These are phyloP conservation scores for Trifolium fragiferum DNA, from an alignment of 306 rosid genomes.

Conservation along the genomic window DNA sequence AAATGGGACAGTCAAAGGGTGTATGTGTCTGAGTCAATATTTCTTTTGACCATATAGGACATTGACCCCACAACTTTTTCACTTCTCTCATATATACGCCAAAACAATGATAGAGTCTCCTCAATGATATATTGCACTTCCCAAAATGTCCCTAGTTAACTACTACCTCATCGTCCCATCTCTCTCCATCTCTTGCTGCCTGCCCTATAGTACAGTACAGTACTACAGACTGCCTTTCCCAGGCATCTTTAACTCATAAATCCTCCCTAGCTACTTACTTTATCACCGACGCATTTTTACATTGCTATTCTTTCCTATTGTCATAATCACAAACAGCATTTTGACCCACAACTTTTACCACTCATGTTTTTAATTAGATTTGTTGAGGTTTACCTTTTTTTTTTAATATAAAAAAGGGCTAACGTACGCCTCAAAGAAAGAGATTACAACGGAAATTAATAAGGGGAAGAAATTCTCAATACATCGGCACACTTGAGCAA, in stretches of 20 bases:
- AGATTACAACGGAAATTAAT: too few species aligned
- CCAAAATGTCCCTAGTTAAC: conserved; percentile 41
- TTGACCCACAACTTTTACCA: not conserved
- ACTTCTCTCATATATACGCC: conserved; percentile 31
- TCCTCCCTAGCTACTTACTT: conserved; percentile 35
- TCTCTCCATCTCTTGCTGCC: conserved; percentile 8
- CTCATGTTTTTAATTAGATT: too few species aligned
- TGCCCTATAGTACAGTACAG: conserved; percentile 26
- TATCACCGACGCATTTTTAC: conserved; percentile 39
- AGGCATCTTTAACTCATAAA: conserved; percentile 53
- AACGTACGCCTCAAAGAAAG: too few species aligned
- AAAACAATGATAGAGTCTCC: conserved; percentile 52
- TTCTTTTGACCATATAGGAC: conserved; percentile 57
- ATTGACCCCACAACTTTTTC: conserved; percentile 41
- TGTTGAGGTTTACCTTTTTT: too few species aligned
- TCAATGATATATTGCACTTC: conserved; percentile 31
- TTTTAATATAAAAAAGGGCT: too few species aligned
- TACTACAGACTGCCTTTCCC: conserved; percentile 50
- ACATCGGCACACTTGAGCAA: too few species aligned
- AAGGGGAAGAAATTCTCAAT: too few species aligned
- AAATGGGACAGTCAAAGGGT: conserved; percentile 52
- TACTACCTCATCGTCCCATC: conserved; percentile 31
- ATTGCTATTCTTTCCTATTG: not conserved
- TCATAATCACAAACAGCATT: not conserved
- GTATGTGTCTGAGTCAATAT: conserved; percentile 41